These are phyloP conservation scores for Esteya vermicola DNA, from an alignment of 2,329 filamentous ascomycete genomes.

Conservation along the genomic window DNA sequence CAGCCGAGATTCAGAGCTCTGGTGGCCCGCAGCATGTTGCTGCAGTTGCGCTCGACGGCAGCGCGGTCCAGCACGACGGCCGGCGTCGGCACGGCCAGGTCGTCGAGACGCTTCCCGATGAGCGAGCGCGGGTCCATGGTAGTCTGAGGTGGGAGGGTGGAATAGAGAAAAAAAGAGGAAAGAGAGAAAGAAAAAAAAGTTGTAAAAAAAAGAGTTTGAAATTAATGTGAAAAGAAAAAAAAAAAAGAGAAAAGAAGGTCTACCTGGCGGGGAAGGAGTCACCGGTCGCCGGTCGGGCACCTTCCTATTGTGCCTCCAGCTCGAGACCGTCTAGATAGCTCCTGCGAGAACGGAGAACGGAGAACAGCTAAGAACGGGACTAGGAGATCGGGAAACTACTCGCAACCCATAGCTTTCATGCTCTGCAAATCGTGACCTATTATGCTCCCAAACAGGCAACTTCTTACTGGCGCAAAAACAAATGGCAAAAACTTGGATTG, in stretches of 20 bases:
- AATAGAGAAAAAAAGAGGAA: neutral
- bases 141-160: neutral
- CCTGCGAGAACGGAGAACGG: no score
- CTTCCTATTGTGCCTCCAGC: no score
- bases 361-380: no score
- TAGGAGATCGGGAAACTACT: no score
- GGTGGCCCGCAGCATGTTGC: slow-evolving; percentile 53
- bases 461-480: no score
- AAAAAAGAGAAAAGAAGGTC: neutral
- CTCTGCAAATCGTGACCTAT: no score
- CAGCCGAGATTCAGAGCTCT: slow-evolving; percentile 47
- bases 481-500: no score
- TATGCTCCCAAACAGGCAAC: no score
- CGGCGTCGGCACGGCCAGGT: slow-evolving; percentile 48
- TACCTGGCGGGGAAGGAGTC: no score
- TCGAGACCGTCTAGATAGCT: no score
- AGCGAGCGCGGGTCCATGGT: slow-evolving; percentile 19
- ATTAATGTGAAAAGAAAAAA: neutral
- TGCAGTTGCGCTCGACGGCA: slow-evolving; percentile 53
- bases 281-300: no score
- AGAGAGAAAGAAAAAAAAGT: neutral
- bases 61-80: slow-evolving; percentile 54
- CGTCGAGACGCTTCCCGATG: slow-evolving; percentile 36
- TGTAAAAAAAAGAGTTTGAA: neutral
- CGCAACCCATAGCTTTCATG: no score